Percentiles rank a stretch among this genome's conserved stretches.
Conservation (phyloP, 306 rosid species). For the Psophocarpus tetragonolobus region DNA sequence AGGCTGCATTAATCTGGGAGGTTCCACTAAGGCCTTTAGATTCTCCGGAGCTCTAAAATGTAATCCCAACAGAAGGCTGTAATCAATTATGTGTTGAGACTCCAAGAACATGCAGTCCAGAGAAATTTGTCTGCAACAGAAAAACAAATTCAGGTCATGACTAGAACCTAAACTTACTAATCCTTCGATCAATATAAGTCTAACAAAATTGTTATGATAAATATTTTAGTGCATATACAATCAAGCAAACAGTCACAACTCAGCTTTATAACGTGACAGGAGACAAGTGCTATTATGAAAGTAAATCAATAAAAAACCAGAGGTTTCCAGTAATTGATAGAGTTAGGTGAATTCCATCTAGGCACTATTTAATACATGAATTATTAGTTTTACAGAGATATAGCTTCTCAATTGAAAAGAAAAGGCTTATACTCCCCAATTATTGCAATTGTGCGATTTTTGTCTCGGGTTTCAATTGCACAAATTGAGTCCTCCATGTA, state of each 20-base stretch:
- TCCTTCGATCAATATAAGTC: not conserved
- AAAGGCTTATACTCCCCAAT: too few relatives aligned
- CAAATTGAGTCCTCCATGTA: too few relatives aligned
- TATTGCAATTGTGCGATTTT: too few relatives aligned
- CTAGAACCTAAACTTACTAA: not conserved
- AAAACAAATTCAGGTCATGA: conserved; percentile 28
- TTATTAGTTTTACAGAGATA: not conserved
- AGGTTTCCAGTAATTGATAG: not conserved
- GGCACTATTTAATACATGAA: not conserved
- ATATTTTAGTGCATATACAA: conserved; percentile 4
- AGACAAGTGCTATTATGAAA: not conserved
- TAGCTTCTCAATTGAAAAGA: not conserved
- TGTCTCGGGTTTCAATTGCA: too few relatives aligned
- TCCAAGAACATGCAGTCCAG: conserved; percentile 84
- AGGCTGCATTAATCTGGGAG: conserved; percentile 41
- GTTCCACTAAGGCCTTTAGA: conserved; percentile 65
- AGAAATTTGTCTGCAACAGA: conserved; percentile 70
- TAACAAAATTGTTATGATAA: conserved; percentile 5
- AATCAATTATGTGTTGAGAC: conserved; percentile 88
- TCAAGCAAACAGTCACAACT: not conserved
- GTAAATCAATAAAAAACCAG: not conserved
- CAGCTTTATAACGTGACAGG: not conserved
- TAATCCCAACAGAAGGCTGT: conserved; percentile 91
- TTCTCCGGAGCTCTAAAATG: conserved; percentile 95
- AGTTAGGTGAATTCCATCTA: not conserved